These are phyloP conservation scores for Thelephora aurantiotincta DNA, from an alignment of 768 basidiomycete genomes.

Conservation along the genomic window DNA sequence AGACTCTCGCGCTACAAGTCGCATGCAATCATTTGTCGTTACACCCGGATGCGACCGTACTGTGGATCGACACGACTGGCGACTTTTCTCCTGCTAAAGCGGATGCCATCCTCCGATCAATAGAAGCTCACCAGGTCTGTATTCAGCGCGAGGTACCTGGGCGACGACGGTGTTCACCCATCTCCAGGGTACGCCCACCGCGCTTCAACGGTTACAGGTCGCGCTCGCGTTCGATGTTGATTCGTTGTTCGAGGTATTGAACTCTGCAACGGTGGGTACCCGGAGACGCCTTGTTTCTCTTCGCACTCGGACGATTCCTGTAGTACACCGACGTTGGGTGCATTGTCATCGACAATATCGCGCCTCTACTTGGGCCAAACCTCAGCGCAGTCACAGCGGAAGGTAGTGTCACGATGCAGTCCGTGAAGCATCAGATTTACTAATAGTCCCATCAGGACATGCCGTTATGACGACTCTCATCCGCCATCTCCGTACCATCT, in stretches of 20 bases:
- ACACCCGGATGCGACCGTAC: slow-evolving; percentile 22
- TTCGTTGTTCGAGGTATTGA: slow-evolving; percentile 34
- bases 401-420: slow-evolving; percentile 17
- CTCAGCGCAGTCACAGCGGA: slow-evolving; percentile 55
- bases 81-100: slow-evolving; percentile 45
- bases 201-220: slow-evolving; percentile 44
- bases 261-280: slow-evolving; percentile 17
- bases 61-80: slow-evolving; percentile 67
- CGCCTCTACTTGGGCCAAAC: slow-evolving; percentile 46
- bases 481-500: slow-evolving; percentile 40
- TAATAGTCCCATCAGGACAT: slow-evolving; percentile 28
- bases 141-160: slow-evolving; percentile 2
- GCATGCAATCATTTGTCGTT: slow-evolving; percentile 36
- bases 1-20: slow-evolving; percentile 51
- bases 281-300: neutral
- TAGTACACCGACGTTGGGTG: slow-evolving; percentile 19
- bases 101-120: slow-evolving; percentile 19
- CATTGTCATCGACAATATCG: slow-evolving; percentile 53
- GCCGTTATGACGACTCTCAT: slow-evolving; percentile 61
- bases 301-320: neutral
- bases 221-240: slow-evolving; percentile 46
- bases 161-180: slow-evolving; percentile 9
- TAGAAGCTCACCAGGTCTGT: slow-evolving; percentile 2
- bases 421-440: neutral
- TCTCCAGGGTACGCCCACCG: slow-evolving; percentile 16